Base-by-base conservation (phyloP, 805 yeast genomes). In the Myxozyma sirexii region DNA sequence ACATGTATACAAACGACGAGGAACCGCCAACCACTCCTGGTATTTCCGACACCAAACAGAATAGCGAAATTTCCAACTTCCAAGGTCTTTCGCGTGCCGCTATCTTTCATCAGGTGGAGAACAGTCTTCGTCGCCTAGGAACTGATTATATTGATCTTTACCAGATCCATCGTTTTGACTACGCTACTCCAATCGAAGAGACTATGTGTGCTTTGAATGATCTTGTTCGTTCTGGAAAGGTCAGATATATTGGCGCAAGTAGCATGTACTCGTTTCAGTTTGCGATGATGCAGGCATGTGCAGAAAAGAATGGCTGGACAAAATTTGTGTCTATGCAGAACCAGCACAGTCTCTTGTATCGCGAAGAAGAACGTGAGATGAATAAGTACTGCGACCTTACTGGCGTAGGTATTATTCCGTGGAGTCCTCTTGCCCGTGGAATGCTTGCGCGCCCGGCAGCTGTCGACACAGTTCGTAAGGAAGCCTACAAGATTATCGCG, bases 341-440 rank as follows among this genome's bases (percentile, higher is more conserved):
- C 63, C 78, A 72, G 68, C 82, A 84, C 70, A 84, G 82, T 66
- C 72, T 84, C 62, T 48, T 84, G 3, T 75, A 81, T 63, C 75
- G 89, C n/a, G 87, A 84, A 66, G 88, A 84, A 56, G 89, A 85
- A 68, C 72, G 83, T 21, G 89, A 85, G 67, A 74, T 84, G 79
- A 80, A 77, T 59, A 81, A 80, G 23, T 85, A 74, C 69, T 82
- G 86, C 61, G 72, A 79, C 24, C 75, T 74, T 50, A 79, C 79
- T 19, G 80, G 80, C 10, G 80, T 85, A 39, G 86, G 85, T 1
- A 56, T 83, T 21, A 77, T 83, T 51, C 88, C 88, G 5, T 85
- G 83, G 82, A 78, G 83, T 4, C 87, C 88, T 27, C 70, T 76
- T 54, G 84, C 83, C 4, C 71, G 80, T 59, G 88, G 88, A 8